Evolutionary conservation across 768 basidiomycete genomes (phyloP).

Genomic region (Suillus luteus): DNA sequence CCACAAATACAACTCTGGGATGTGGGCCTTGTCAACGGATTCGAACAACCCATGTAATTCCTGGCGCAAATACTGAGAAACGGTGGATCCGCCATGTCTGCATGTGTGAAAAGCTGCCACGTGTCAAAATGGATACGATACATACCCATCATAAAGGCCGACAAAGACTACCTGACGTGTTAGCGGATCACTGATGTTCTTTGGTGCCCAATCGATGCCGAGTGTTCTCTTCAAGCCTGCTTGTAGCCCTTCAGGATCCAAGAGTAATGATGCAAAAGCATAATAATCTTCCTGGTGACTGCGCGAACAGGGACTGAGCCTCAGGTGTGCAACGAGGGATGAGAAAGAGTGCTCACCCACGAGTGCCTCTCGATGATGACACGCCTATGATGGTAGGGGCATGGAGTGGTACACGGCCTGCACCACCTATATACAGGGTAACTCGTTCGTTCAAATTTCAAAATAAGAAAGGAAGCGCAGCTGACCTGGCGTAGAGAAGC

Average conservation of each 20-base stretch:
- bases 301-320: constrained; percentile 11
- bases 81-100: constrained; percentile 90
- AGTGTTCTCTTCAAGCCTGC: constrained; percentile 61
- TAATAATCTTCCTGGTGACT: constrained; percentile 93
- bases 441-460: background rate
- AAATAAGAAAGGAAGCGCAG: constrained; percentile 33
- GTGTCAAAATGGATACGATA: constrained; percentile 12
- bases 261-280: constrained; percentile 70
- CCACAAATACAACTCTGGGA: constrained; percentile 78
- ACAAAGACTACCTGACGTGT: constrained; percentile 81
- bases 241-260: constrained; percentile 75
- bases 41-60: constrained; percentile 87
- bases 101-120: constrained; percentile 6
- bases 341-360: constrained; percentile 48
- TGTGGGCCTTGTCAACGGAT: constrained; percentile 65
- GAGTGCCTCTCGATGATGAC: constrained; percentile 72
- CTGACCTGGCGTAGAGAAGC: constrained; percentile 47
- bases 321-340: background rate
- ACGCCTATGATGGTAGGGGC: constrained; percentile 81
- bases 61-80: constrained; percentile 82
- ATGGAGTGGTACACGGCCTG: constrained; percentile 66
- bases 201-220: constrained; percentile 74
- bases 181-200: constrained; percentile 50
- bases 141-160: constrained; percentile 90
- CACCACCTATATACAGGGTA: constrained; percentile 49